A percentile compares a stretch with the other conserved stretches of the same genome.
Evolutionary conservation across 495 filamentous ascomycete species (phyloP).

Genomic region (Neurospora sp.): DNA sequence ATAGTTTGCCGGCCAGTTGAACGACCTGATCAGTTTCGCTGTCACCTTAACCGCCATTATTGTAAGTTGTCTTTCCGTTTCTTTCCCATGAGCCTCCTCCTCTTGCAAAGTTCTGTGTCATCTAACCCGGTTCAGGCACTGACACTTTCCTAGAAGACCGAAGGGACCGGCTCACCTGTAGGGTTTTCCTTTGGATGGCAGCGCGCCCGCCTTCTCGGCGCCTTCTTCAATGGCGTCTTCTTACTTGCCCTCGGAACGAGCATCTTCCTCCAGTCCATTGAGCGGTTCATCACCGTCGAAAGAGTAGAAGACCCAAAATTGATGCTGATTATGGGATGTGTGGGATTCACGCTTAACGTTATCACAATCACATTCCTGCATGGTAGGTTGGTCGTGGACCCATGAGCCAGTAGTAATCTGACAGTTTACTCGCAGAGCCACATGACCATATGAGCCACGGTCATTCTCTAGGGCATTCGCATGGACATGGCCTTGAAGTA

Average conservation of each 20-base stretch:
- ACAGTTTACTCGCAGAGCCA: constrained; percentile 14
- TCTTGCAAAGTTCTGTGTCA: constrained; percentile 5
- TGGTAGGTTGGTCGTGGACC: constrained; percentile 31
- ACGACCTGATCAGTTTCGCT: constrained; percentile 77
- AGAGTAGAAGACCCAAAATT: constrained; percentile 59
- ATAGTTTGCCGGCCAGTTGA: constrained; percentile 44
- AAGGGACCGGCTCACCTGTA: constrained; percentile 27
- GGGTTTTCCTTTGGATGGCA: constrained; percentile 61
- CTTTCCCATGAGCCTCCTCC: not conserved
- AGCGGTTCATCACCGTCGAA: constrained; percentile 57
- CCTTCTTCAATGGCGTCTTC: constrained; percentile 95
- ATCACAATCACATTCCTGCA: constrained; percentile 75
- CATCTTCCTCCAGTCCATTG: constrained; percentile 86
- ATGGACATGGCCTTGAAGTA: not conserved
- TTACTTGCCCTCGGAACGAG: constrained; percentile 82
- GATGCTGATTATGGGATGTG: constrained; percentile 71
- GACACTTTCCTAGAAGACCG: constrained; percentile 27
- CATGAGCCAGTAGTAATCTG: not conserved
- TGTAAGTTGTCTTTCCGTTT: constrained; percentile 29
- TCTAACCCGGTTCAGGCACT: not conserved
- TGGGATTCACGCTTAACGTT: constrained; percentile 74
- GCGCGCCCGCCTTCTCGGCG: constrained; percentile 81
- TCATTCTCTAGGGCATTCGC: constrained; percentile 18
- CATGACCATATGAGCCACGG: constrained; percentile 26
- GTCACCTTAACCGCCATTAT: constrained; percentile 80